Base-by-base conservation (phyloP, 2,329 filamentous ascomycete species). In the Exophiala sp. region DNA sequence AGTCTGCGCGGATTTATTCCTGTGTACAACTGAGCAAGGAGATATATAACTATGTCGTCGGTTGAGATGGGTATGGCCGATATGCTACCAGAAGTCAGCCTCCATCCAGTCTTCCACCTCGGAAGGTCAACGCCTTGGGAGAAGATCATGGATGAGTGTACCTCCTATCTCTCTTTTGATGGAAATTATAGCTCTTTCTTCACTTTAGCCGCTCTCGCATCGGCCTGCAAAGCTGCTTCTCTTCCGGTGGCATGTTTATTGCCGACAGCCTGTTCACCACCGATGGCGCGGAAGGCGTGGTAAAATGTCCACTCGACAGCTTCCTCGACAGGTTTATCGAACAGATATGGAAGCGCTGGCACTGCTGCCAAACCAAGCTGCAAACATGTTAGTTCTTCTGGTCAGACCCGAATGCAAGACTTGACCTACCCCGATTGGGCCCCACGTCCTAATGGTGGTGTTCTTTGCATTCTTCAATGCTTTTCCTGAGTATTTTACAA, bases 271-370 rank as follows among this genome's bases (percentile, higher is more conserved):
- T 73, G 69, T 43, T 77, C 73, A 0, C 80, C 90, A 2, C 87
- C 89, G 50, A 88, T 78, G 1, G 78, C 66, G 64, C 82, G 78
- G 64, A 96, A 93, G 0, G 78, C 86, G 61, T 83, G 86, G 62
- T 95, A 86, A 72, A 97, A 97, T 2, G 78, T 67, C 85, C 85
- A 96, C 64, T 97, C 90, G 0, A 95, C 88, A 0, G 86, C 88
- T 56, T 88, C 79, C 70, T 97, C 93, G 5, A 98, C 88, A 0
- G 93, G 91, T 66, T 95, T 79, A 63, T 98, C 63, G 34, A 65
- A 65, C 38, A 65, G 49, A 46, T 60, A 65, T 5, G 63, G 63
- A 32, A 65, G 43, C 16, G 64, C 63, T 1, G 63, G 63, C 11
- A 65, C 63, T 14, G 70, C 74, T 2, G 75, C 72, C 2, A 80